A percentile compares a stretch with the other conserved stretches of the same genome.
These are phyloP conservation scores for Moniliophthora roreri DNA, from an alignment of 1,284 basidiomycete species.

Conservation along the genomic window DNA sequence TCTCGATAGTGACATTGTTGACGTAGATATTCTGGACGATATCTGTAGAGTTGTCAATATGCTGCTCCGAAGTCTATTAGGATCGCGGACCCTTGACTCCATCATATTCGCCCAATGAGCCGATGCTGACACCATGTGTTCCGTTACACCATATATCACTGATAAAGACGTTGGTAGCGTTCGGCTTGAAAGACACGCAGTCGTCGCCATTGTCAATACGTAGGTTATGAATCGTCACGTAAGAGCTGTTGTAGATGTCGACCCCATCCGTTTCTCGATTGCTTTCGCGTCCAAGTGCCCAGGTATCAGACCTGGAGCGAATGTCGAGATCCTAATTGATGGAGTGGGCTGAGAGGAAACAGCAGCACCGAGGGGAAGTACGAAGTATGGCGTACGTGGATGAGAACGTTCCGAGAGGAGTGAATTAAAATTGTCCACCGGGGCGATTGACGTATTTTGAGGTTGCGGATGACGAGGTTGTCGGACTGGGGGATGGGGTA, in stretches of 20 bases:
- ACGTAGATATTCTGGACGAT: no score
- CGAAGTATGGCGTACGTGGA: slow-evolving; percentile 1
- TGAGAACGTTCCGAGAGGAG: slow-evolving; percentile 11
- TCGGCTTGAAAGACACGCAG: slow-evolving; percentile 49
- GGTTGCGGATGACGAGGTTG: no score
- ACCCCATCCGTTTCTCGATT: slow-evolving; percentile 11
- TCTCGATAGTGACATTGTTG: no score
- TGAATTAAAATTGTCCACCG: slow-evolving; percentile 11
- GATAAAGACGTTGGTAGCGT: slow-evolving; percentile 31
- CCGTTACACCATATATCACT: slow-evolving; percentile 32
- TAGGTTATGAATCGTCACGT: slow-evolving; percentile 29
- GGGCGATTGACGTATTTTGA: slow-evolving; percentile 5
- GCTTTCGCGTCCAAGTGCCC: slow-evolving; percentile 9
- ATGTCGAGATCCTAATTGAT: slow-evolving; percentile 6
- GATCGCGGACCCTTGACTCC: no score
- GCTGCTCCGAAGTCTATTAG: no score
- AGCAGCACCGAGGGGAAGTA: neutral
- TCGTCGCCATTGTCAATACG: slow-evolving; percentile 33
- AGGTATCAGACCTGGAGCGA: slow-evolving; percentile 10
- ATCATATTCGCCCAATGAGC: no score
- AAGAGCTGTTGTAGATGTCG: slow-evolving; percentile 8
- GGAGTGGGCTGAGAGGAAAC: neutral
- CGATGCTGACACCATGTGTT: slow-evolving; percentile 8
- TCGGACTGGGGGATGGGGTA: no score
- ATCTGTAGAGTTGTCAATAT: no score